Percentiles rank a stretch among this genome's conserved stretches.
These are phyloP conservation scores for Pseudocercospora vitis DNA, from an alignment of 2,329 filamentous ascomycete genomes.

Conservation along the genomic window DNA sequence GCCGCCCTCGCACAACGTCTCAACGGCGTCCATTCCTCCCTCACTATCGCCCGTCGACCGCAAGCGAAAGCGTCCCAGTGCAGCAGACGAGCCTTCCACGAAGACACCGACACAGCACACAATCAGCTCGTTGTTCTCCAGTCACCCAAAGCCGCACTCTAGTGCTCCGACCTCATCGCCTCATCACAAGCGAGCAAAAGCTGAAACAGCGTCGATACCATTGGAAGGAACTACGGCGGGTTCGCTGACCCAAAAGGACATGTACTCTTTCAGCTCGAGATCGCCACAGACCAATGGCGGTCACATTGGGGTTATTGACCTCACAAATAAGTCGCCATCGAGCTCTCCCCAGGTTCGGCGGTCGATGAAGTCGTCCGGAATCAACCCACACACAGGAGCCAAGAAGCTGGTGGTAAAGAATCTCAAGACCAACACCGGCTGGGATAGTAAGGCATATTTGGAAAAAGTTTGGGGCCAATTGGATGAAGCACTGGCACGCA, in stretches of 20 bases:
- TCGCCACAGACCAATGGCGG: constrained; percentile 39
- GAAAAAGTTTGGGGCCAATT: constrained; percentile 72
- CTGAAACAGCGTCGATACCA: constrained; percentile 27
- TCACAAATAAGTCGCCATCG: constrained; percentile 46
- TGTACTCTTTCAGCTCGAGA: constrained; percentile 54
- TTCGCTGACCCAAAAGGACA: constrained; percentile 45
- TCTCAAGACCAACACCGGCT: constrained; percentile 64
- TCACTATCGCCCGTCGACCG: constrained; percentile 4
- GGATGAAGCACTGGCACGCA: constrained; percentile 67
- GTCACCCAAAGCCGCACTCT: constrained; percentile 31
- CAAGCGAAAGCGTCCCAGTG: constrained; percentile 4
- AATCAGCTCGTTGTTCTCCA: constrained; percentile 48
- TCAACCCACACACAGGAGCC: constrained; percentile 73
- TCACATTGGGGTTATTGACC: constrained; percentile 38
- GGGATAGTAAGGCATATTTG: constrained; percentile 75
- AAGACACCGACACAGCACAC: constrained; percentile 40
- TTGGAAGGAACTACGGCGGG: constrained; percentile 21
- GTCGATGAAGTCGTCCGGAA: constrained; percentile 42
- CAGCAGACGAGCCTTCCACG: neutral
- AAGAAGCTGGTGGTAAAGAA: constrained; percentile 95
- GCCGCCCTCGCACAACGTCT: neutral
- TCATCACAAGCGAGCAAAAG: constrained; percentile 44
- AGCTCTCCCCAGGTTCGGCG: constrained; percentile 29
- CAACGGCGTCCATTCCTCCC: neutral
- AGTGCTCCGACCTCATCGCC: constrained; percentile 34